Base-by-base conservation (phyloP, 2,329 filamentous ascomycete species). In the Dothiorella sarmentorum region DNA sequence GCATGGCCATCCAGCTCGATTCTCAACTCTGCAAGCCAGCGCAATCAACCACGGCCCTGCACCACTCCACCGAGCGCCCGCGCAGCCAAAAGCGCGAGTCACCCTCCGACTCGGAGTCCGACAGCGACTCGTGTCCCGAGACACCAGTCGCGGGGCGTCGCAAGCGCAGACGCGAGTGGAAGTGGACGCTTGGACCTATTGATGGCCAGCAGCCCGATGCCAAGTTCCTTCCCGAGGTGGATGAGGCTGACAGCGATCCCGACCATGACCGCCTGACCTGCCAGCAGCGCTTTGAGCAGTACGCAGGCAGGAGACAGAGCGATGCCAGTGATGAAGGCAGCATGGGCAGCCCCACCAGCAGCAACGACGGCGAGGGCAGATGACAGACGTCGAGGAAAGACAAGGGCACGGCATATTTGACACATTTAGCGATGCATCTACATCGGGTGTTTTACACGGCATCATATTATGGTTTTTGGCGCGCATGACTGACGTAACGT, bases 101-200 rank as follows among this genome's bases (percentile, higher is more conserved):
- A 0, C 71, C 69, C 1, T 69, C 70, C 3, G 57, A 59, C 38
- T 71, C 78, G n/a, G 75, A 78, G 26, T 71, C 68, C 59, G 68
- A 71, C n/a, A 68, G 67, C n/a, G 69, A 73, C 43, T 77, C 76
- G 42, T 76, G 72, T 62, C 80, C 80, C 0, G 75, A 78, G 52
- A 84, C 81, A 3, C 81, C 82, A 3, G 75, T 80, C 15, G 79
- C 80, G 18, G 76, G 78, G 15, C 78, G 80, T 22, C 74, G 73
- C 61, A 84, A 84, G 66, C 75, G 79, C 37, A 77, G 77, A 24
- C 69, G 82, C 18, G 77, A 82, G 63, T 85, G 82, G 82, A 73
- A 76, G 45, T 85, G 82, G 82, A 85, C 82, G 1, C 68, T 85
- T 10, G 80, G 77, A 1, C 76, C 80, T 10, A 61, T 80, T 26